These are phyloP conservation scores for Zalerion maritima DNA, from an alignment of 495 filamentous ascomycete species.

Conservation along the genomic window DNA sequence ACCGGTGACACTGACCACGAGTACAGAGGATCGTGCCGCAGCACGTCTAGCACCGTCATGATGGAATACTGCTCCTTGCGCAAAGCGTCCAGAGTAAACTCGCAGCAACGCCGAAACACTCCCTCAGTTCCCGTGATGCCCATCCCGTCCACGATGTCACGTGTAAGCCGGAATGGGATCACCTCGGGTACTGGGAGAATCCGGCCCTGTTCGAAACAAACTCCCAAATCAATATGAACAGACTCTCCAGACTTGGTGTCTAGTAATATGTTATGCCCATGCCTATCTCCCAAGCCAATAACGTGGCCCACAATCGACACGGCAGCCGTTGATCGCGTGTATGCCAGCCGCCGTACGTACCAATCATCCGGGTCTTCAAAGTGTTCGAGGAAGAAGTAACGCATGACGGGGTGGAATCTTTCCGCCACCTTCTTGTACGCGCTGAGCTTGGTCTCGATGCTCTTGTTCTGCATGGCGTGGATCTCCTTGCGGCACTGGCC, in stretches of 20 bases:
- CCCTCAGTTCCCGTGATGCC: conserved; percentile 91
- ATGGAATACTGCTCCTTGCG: conserved; percentile 87
- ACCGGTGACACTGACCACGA: conserved; percentile 90
- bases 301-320: conserved; percentile 92
- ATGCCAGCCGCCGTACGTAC: conserved; percentile 75
- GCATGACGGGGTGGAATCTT: conserved; percentile 83
- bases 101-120: conserved; percentile 90
- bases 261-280: conserved; percentile 91
- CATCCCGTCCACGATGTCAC: conserved; percentile 94
- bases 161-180: conserved; percentile 87
- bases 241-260: conserved; percentile 85
- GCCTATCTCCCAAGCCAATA: conserved; percentile 86
- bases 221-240: conserved; percentile 90
- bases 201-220: conserved; percentile 91
- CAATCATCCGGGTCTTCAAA: conserved; percentile 92
- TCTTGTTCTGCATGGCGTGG: conserved; percentile 48
- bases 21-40: conserved; percentile 92
- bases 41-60: conserved; percentile 91
- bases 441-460: conserved; percentile 53
- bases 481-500: conserved; percentile 65
- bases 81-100: conserved; percentile 88
- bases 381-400: conserved; percentile 91
- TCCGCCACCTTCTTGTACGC: conserved; percentile 61
- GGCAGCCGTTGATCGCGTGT: conserved; percentile 82
- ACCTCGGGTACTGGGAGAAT: conserved; percentile 87